Evolutionary conservation across 2,329 filamentous ascomycete genomes (phyloP).

Genomic region (Talaromyces sp.): DNA sequence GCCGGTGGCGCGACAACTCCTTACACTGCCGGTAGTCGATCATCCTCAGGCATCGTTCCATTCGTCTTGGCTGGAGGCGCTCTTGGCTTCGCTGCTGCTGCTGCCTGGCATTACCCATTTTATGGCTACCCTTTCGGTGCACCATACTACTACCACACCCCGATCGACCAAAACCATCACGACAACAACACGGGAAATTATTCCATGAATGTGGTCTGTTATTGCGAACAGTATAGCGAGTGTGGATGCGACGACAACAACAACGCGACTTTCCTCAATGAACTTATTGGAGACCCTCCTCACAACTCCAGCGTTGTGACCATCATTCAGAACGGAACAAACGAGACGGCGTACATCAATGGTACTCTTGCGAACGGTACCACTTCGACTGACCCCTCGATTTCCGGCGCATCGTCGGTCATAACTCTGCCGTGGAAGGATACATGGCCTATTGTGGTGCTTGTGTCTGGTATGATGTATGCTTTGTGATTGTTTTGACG

Average conservation of each 20-base stretch:
- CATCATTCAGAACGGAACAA: constrained; percentile 37
- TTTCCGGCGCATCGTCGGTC: constrained; percentile 19
- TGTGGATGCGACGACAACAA: constrained; percentile 55
- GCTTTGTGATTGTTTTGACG: constrained; percentile 19
- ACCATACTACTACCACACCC: constrained; percentile 45
- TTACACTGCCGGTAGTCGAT: constrained; percentile 44
- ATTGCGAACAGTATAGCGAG: constrained; percentile 50
- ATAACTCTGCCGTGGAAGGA: constrained; percentile 31
- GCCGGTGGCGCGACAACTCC: constrained; percentile 50
- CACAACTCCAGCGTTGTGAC: constrained; percentile 36
- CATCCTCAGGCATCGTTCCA: constrained; percentile 47
- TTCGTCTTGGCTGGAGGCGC: constrained; percentile 45
- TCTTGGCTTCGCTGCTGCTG: constrained; percentile 44
- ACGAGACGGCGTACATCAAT: constrained; percentile 42
- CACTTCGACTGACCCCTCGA: constrained; percentile 30
- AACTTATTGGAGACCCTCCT: constrained; percentile 37
- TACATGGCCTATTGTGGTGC: constrained; percentile 39
- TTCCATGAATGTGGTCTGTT: constrained; percentile 50
- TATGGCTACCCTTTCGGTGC: constrained; percentile 53
- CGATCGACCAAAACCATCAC: constrained; percentile 19
- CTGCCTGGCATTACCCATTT: constrained; percentile 49
- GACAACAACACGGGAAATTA: constrained; percentile 42
- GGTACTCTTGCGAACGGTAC: constrained; percentile 45
- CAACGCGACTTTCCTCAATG: constrained; percentile 40
- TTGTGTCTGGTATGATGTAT: constrained; percentile 33